These are phyloP conservation scores for Hippophae tibetana DNA, from an alignment of 306 rosid genomes.

Conservation along the genomic window DNA sequence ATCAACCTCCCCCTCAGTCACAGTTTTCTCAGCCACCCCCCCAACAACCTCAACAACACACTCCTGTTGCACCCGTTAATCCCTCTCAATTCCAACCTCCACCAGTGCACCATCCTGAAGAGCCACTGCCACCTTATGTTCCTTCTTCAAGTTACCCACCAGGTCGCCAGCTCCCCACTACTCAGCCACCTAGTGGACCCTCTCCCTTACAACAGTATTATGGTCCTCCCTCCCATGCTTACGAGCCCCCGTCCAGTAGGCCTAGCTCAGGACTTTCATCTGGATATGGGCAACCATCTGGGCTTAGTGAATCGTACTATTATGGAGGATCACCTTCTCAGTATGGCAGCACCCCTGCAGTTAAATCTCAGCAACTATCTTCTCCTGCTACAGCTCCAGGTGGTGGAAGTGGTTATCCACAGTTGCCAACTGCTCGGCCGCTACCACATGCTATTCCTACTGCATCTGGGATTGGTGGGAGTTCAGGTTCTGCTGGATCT, in stretches of 20 bases:
- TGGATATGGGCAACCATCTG: constrained; percentile 51
- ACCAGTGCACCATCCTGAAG: constrained; percentile 58
- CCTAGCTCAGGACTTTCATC: constrained; percentile 48
- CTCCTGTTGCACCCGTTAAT: constrained; percentile 36
- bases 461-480: constrained; percentile 45
- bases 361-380: constrained; percentile 42
- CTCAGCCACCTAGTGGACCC: constrained; percentile 54
- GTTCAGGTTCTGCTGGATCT: constrained; percentile 51
- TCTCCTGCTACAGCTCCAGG: constrained; percentile 34
- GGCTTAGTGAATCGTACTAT: constrained; percentile 46
- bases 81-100: constrained; percentile 51
- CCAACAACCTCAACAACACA: constrained; percentile 53
- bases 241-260: constrained; percentile 54
- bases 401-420: constrained; percentile 74
- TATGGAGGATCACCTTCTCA: constrained; percentile 53
- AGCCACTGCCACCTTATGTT: constrained; percentile 35
- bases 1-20: constrained; percentile 49
- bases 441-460: constrained; percentile 62
- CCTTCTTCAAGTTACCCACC: constrained; percentile 65
- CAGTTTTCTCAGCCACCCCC: constrained; percentile 51
- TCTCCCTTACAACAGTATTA: constrained; percentile 59
- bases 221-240: constrained; percentile 36
- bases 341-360: constrained; percentile 37
- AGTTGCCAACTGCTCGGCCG: constrained; percentile 65
- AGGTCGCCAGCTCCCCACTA: constrained; percentile 44